Percentiles rank a stretch among this genome's conserved stretches.
Evolutionary conservation across 2,329 filamentous ascomycete species (phyloP).

Genomic region (Xylogone sp.): DNA sequence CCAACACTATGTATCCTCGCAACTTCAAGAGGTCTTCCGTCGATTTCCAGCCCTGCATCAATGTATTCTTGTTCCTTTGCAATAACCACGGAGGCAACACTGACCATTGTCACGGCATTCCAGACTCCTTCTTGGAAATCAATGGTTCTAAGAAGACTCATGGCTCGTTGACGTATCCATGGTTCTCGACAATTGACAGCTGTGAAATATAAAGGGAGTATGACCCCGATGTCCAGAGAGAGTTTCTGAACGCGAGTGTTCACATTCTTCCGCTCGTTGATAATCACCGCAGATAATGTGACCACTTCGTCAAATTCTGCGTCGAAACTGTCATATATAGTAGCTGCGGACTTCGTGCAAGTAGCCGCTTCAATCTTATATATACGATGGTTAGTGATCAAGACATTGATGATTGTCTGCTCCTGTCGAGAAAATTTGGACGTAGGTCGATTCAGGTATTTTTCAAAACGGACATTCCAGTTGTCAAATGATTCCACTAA

Average conservation of each 20-base stretch:
- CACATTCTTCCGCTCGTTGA: not conserved
- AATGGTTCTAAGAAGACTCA: conserved; percentile 8
- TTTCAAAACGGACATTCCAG: not conserved
- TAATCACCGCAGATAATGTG: not conserved
- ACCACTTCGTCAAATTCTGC: not conserved
- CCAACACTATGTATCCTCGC: not conserved
- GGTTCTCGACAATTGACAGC: conserved; percentile 8
- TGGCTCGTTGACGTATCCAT: conserved; percentile 9
- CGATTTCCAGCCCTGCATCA: not conserved
- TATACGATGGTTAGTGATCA: not conserved
- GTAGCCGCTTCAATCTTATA: not conserved
- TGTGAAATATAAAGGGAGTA: conserved; percentile 13
- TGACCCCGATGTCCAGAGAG: conserved; percentile 12
- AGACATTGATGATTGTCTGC: not conserved
- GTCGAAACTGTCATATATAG: not conserved
- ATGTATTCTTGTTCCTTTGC: not conserved
- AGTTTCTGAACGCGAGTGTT: not conserved
- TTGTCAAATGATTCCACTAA: not conserved
- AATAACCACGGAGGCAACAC: conserved; percentile 4
- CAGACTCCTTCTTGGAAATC: conserved; percentile 14
- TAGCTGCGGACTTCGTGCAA: not conserved
- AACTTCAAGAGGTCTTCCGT: not conserved
- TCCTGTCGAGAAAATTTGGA: not conserved
- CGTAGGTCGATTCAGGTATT: not conserved
- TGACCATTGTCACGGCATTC: conserved; percentile 7